Evolutionary conservation across 1,284 basidiomycete species (phyloP), one percentile per base, ranked within the genome.

Genomic region (Cutaneotrichosporon curvatum): DNA sequence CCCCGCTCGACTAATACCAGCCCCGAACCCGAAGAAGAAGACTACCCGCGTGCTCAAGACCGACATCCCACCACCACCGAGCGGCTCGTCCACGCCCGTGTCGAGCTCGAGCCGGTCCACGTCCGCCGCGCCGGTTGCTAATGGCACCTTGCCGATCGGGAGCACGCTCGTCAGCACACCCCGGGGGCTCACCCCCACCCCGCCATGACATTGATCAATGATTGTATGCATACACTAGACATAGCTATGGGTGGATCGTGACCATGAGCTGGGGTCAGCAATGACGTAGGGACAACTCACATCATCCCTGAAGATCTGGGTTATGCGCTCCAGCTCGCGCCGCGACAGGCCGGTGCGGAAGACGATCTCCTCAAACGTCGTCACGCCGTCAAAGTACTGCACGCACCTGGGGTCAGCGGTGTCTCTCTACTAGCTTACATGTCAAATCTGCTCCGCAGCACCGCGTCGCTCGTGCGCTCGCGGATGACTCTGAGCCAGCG

Each of bases 21-120:
- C 72, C 3, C 72, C 72, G 3, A 69, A 71, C 37, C 72, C 72
- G 1, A 67, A 69, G 50, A 70, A 67, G 51, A 73, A 73, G 55
- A 56, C 63, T 4, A 67, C 67, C 1, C 49, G 71, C 32, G 68
- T 73, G 8, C 63, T 73, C 46, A 73, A 73, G 55, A 71, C 65
- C 9, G 68, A 71, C 18, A 70, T 73, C n/a, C 61, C 68, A 1
- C 68, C 71, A 5, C 58, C 65, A 6, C 60, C 65, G 9, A 40
- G 38, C n/a, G 47, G 37, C 12, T 28, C 25, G 7, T 21, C 40
- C 22, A 56, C 57, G 9, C 56, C 58, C n/a, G 39, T 33, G 22
- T 37, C 53, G 6, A 58, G 57, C 8, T 37, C 53, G 6, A 58
- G 57, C 10, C 47, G 55, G 25, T 46, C 50, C 22, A 30, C 51